phyloP scores from a whole-genome alignment of 179 eudicot genomes.

The Carnegiea gigantea region DNA sequence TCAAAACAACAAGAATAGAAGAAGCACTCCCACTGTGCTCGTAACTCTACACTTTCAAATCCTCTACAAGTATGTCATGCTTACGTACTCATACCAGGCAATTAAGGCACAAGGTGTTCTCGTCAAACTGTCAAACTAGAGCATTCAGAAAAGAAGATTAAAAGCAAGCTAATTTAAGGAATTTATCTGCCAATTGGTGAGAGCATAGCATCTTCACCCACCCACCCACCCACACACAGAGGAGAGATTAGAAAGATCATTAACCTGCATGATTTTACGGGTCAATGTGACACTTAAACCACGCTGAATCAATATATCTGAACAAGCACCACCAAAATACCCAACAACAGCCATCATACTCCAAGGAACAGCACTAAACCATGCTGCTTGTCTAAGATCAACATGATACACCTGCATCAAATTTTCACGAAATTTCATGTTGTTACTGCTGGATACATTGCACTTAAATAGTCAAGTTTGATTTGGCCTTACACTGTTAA shows the following conservation, averaged over 20 bases:
- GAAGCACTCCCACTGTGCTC: background rate
- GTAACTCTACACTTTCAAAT: background rate
- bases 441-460: background rate
- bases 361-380: slow-evolving; percentile 99
- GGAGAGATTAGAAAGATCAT: background rate
- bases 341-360: slow-evolving; percentile 91
- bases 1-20: background rate
- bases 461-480: background rate
- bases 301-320: slow-evolving; percentile 74
- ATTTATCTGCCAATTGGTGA: too few relatives aligned
- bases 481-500: slow-evolving; percentile 62
- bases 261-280: slow-evolving; percentile 95
- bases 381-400: slow-evolving; percentile 97
- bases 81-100: background rate
- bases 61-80: background rate
- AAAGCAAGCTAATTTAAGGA: background rate
- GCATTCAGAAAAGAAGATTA: background rate
- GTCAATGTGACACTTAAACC: slow-evolving; percentile 79
- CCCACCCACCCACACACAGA: too few relatives aligned
- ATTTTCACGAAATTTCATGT: background rate
- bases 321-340: slow-evolving; percentile 83
- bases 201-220: too few relatives aligned
- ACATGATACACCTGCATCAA: slow-evolving; percentile 73
- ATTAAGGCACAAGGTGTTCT: background rate
- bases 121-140: background rate